Conservation (phyloP, 148 eudicot species). For the Fagopyrum esculentum region DNA sequence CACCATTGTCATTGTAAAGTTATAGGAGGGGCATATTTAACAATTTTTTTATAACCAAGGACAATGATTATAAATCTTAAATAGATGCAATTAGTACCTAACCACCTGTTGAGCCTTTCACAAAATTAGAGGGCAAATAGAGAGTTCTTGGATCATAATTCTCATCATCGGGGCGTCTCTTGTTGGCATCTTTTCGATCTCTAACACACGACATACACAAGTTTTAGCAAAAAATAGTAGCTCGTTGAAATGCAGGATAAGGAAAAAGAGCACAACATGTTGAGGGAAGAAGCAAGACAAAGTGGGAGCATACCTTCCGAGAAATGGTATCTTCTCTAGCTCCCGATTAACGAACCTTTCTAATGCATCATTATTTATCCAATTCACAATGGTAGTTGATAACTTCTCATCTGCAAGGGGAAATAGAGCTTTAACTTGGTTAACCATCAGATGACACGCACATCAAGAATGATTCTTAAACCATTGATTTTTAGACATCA, state of each 20-base stretch:
- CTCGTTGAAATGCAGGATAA: not conserved
- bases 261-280: not conserved
- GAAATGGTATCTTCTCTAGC: conserved; percentile 62
- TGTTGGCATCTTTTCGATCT: conserved; percentile 70
- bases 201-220: conserved; percentile 25
- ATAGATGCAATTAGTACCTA: conserved; percentile 41
- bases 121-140: conserved; percentile 67
- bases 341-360: conserved; percentile 83
- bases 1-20: conserved; percentile 89
- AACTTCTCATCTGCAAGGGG: conserved; percentile 37
- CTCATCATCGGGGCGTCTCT: conserved; percentile 59
- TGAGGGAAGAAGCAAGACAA: not conserved
- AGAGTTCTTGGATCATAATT: conserved; percentile 85
- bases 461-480: not conserved
- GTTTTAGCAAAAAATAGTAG: not conserved
- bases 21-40: conserved; percentile 17
- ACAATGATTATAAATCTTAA: not conserved
- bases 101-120: conserved; percentile 59
- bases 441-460: not conserved
- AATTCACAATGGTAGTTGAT: conserved; percentile 21
- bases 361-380: conserved; percentile 26
- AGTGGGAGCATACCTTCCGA: conserved; percentile 61
- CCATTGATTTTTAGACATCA: not conserved
- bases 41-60: not conserved
- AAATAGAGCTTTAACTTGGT: not conserved